A percentile compares a stretch with the other conserved stretches of the same genome.
Evolutionary conservation across 148 eudicot species (phyloP).

Genomic region (Gaultheria prostrata): DNA sequence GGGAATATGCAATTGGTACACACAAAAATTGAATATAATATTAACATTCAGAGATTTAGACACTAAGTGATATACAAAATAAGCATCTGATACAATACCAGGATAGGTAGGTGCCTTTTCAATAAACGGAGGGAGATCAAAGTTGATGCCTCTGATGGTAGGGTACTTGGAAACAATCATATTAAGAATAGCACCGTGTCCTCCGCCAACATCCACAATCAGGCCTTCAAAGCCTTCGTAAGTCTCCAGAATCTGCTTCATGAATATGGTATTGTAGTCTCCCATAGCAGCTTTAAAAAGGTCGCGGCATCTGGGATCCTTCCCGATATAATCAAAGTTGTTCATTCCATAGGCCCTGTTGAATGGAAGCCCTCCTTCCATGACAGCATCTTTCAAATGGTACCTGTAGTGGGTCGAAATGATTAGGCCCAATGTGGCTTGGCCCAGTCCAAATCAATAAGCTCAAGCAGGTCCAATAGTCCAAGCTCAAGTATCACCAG

Average conservation of each 20-base stretch:
- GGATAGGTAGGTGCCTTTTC: slow-evolving; percentile 19
- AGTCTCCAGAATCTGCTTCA: slow-evolving; percentile 17
- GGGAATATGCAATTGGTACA: background rate
- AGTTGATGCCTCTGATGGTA: slow-evolving; percentile 21
- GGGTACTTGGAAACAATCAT: slow-evolving; percentile 20
- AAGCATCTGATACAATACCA: background rate
- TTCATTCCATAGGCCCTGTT: slow-evolving; percentile 23
- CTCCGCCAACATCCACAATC: slow-evolving; percentile 24
- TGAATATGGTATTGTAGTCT: slow-evolving; percentile 16
- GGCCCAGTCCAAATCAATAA: too few relatives aligned
- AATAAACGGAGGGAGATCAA: slow-evolving; percentile 13
- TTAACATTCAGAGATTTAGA: background rate
- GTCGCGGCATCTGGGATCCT: slow-evolving; percentile 1
- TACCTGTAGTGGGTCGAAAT: background rate
- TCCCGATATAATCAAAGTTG: slow-evolving; percentile 2
- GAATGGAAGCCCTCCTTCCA: slow-evolving; percentile 20
- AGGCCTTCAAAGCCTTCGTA: slow-evolving; percentile 20
- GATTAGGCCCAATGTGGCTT: too few relatives aligned
- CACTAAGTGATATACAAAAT: background rate
- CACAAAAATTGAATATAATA: too few relatives aligned
- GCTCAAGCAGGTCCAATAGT: too few relatives aligned
- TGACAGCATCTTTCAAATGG: slow-evolving; percentile 14
- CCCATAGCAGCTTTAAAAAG: slow-evolving; percentile 17
- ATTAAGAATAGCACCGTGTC: slow-evolving; percentile 7
- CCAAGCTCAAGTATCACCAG: too few relatives aligned